These are phyloP conservation scores for Favolaschia claudopus DNA, from an alignment of 768 basidiomycete genomes.

Conservation along the genomic window DNA sequence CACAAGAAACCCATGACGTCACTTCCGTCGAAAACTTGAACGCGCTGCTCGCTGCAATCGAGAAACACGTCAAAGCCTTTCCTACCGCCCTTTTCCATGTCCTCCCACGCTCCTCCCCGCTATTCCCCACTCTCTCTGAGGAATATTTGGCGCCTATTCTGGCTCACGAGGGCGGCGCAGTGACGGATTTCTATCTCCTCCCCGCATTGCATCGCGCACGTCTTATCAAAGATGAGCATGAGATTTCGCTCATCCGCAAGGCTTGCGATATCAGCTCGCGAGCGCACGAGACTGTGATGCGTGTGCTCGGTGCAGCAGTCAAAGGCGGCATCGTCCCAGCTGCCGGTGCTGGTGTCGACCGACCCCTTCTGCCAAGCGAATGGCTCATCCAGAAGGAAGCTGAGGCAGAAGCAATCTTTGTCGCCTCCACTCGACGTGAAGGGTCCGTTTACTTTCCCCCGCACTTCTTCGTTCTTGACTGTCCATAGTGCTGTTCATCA, in stretches of 20 bases:
- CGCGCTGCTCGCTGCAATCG: slow-evolving; percentile 54
- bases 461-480: background rate
- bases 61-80: slow-evolving; percentile 52
- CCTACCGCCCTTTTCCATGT: slow-evolving; percentile 71
- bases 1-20: slow-evolving; percentile 60
- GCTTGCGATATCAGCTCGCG: slow-evolving; percentile 89
- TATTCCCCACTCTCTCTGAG: slow-evolving; percentile 59
- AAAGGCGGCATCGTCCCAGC: slow-evolving; percentile 59
- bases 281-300: slow-evolving; percentile 93
- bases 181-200: slow-evolving; percentile 72
- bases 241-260: slow-evolving; percentile 76
- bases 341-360: slow-evolving; percentile 50
- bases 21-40: slow-evolving; percentile 62
- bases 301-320: slow-evolving; percentile 81
- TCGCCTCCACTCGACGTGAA: slow-evolving; percentile 86
- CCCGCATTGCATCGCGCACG: slow-evolving; percentile 83
- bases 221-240: slow-evolving; percentile 76
- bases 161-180: slow-evolving; percentile 39
- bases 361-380: slow-evolving; percentile 72
- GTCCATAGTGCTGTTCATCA: slow-evolving; percentile 75
- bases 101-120: slow-evolving; percentile 58
- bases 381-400: slow-evolving; percentile 94
- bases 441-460: slow-evolving; percentile 62
- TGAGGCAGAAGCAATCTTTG: slow-evolving; percentile 94
- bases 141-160: slow-evolving; percentile 49